A percentile compares a stretch with the other conserved stretches of the same genome.
Conservation (phyloP, 2,329 filamentous ascomycete genomes). For the Cladorrhinum sp. region DNA sequence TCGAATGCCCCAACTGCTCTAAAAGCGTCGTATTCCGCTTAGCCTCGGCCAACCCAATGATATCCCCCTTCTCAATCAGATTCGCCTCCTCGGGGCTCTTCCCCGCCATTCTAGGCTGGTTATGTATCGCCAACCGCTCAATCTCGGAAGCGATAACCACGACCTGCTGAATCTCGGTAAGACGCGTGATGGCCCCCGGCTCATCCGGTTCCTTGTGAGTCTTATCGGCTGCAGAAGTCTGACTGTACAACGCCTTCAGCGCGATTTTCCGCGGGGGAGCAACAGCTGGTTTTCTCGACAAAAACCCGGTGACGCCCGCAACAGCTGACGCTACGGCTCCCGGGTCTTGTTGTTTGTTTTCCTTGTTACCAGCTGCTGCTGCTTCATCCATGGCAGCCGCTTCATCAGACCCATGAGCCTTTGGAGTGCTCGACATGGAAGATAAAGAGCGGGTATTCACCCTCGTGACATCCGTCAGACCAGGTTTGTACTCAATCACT, state of each 20-base stretch:
- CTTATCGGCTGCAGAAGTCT: slow-evolving; percentile 51
- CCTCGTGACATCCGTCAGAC: slow-evolving; percentile 67
- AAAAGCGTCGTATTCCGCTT: slow-evolving; percentile 81
- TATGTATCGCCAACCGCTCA: slow-evolving; percentile 59
- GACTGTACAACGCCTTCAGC: slow-evolving; percentile 54
- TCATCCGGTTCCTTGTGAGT: slow-evolving; percentile 31
- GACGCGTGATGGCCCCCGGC: slow-evolving; percentile 36
- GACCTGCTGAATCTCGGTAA: slow-evolving; percentile 56
- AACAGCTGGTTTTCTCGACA: slow-evolving; percentile 38
- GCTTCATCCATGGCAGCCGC: slow-evolving; percentile 22
- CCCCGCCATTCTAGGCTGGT: slow-evolving; percentile 39
- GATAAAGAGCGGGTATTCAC: slow-evolving; percentile 83
- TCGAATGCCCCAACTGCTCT: slow-evolving; percentile 81
- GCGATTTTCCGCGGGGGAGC: slow-evolving; percentile 44
- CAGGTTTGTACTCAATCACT: slow-evolving; percentile 71
- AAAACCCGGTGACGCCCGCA: slow-evolving; percentile 40
- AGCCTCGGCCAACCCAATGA: slow-evolving; percentile 82
- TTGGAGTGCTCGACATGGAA: slow-evolving; percentile 42
- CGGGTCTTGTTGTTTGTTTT: slow-evolving; percentile 7
- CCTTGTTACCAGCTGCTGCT: too few species aligned
- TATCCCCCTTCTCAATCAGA: slow-evolving; percentile 58
- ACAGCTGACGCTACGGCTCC: slow-evolving; percentile 19
- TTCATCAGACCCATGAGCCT: slow-evolving; percentile 23
- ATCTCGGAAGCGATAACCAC: slow-evolving; percentile 73
- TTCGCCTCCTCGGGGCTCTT: slow-evolving; percentile 44